phyloP scores from a whole-genome alignment of 352 stramenopile species.

The Pythium chondricola region DNA sequence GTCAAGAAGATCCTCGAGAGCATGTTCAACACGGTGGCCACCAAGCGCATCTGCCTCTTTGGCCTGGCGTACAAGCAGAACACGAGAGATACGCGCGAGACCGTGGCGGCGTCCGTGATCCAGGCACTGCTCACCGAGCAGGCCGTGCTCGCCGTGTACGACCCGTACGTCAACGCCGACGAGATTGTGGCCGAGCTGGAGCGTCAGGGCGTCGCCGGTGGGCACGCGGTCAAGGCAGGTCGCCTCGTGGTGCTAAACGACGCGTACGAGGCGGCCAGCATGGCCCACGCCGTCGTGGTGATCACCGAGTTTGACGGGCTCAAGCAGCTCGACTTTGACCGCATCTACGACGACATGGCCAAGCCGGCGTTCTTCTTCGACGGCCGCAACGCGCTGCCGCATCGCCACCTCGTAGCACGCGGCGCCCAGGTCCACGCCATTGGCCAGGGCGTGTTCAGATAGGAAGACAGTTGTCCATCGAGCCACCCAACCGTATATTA shows the following conservation, averaged over 20 bases:
- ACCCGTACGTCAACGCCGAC: conserved; percentile 97
- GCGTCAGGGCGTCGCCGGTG: conserved; percentile 86
- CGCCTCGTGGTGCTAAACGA: conserved; percentile 69
- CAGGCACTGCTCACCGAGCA: conserved; percentile 95
- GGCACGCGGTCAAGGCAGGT: conserved; percentile 85
- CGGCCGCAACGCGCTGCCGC: conserved; percentile 96
- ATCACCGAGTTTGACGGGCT: conserved; percentile 99
- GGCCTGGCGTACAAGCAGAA: conserved; percentile 99
- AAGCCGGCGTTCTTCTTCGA: conserved; percentile 99
- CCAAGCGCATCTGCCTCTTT: conserved; percentile 99
- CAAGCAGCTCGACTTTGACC: conserved; percentile 95
- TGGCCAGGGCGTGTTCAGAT: conserved; percentile 38
- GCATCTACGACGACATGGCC: conserved; percentile 94
- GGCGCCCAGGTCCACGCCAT: conserved; percentile 99
- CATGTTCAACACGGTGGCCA: conserved; percentile 99
- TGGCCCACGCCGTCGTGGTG: conserved; percentile 90
- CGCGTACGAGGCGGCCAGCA: conserved; percentile 90
- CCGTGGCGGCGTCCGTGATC: conserved; percentile 95
- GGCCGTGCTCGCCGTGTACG: conserved; percentile 95
- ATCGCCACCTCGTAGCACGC: conserved; percentile 90
- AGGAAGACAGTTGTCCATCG: no score
- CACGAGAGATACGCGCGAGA: conserved; percentile 99
- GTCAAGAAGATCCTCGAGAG: conserved; percentile 94
- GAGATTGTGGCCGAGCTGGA: conserved; percentile 86
- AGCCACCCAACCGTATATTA: no score